Evolutionary conservation across 108 stramenopile species (phyloP).

Genomic region (Cafeteria roenbergensis): DNA sequence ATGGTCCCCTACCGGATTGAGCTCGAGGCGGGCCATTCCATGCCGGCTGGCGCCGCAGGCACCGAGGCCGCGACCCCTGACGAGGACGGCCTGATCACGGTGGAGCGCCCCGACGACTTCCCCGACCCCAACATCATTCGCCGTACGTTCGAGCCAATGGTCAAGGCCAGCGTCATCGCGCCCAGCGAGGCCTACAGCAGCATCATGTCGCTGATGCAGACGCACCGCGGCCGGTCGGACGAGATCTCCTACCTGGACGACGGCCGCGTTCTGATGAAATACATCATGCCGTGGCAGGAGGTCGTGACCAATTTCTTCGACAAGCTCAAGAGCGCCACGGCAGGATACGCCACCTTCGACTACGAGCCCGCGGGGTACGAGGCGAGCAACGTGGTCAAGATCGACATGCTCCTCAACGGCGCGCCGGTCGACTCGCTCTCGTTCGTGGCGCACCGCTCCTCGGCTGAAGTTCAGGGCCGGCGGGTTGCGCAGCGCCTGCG

Average conservation of each 20-base stretch:
- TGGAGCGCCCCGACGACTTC: slow-evolving; percentile 84
- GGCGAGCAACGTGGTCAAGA: slow-evolving; percentile 66
- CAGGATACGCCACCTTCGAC: slow-evolving; percentile 95
- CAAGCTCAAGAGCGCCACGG: slow-evolving; percentile 79
- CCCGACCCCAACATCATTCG: slow-evolving; percentile 49
- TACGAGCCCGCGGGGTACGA: slow-evolving; percentile 75
- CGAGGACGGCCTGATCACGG: slow-evolving; percentile 33
- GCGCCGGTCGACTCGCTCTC: slow-evolving; percentile 75
- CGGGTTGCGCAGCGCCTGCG: slow-evolving; percentile 73
- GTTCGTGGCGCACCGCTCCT: slow-evolving; percentile 71
- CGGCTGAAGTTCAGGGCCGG: slow-evolving; percentile 57
- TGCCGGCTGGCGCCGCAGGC: slow-evolving; percentile 13
- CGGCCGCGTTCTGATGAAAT: slow-evolving; percentile 70
- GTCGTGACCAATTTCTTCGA: slow-evolving; percentile 96
- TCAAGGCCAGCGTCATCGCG: slow-evolving; percentile 46
- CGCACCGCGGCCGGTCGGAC: slow-evolving; percentile 21
- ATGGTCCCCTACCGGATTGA: slow-evolving; percentile 79
- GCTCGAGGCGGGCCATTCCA: slow-evolving; percentile 34
- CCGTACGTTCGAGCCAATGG: slow-evolving; percentile 68
- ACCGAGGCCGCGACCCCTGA: slow-evolving; percentile 10
- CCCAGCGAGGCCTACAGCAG: slow-evolving; percentile 36
- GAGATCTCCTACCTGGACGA: slow-evolving; percentile 28
- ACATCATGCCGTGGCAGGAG: slow-evolving; percentile 60
- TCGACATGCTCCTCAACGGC: slow-evolving; percentile 80
- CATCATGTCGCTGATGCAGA: slow-evolving; percentile 34